Percentiles rank a stretch among this genome's conserved stretches.
Evolutionary conservation across 108 stramenopile genomes (phyloP).

Genomic region (Discostella pseudostelligera): DNA sequence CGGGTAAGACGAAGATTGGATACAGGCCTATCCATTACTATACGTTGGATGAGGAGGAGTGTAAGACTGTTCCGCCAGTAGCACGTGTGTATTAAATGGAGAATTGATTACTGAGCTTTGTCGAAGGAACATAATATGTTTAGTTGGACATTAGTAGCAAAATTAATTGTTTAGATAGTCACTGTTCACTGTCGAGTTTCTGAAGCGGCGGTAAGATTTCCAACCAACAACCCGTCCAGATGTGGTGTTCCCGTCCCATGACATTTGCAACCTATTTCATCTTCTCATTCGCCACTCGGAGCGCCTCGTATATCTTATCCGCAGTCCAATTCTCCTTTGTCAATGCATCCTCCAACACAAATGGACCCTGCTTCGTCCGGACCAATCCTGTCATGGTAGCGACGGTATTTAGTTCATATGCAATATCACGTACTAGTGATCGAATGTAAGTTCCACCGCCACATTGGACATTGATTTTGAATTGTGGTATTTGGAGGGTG

Average conservation of each 20-base stretch:
- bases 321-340: conserved; percentile 54
- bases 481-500: conserved; percentile 51
- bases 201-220: too few relatives aligned
- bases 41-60: conserved; percentile 96
- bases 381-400: conserved; percentile 87
- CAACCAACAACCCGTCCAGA: too few relatives aligned
- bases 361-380: conserved; percentile 86
- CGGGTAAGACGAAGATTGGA: conserved; percentile 81
- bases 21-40: conserved; percentile 96
- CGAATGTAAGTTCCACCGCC: conserved; percentile 92
- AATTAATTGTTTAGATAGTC: too few relatives aligned
- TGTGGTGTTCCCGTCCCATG: too few relatives aligned
- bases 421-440: conserved; percentile 86
- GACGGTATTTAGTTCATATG: conserved; percentile 58
- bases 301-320: conserved; percentile 56
- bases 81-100: conserved; percentile 93
- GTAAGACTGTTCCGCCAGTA: conserved; percentile 88
- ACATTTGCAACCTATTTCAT: too few relatives aligned
- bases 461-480: conserved; percentile 78
- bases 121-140: too few relatives aligned
- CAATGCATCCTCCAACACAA: conserved; percentile 62
- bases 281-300: conserved; percentile 11
- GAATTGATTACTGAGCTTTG: too few relatives aligned
- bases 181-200: too few relatives aligned
- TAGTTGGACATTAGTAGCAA: too few relatives aligned